Evolutionary conservation across 2,329 filamentous ascomycete species (phyloP).

Genomic region (Curvularia sp.): DNA sequence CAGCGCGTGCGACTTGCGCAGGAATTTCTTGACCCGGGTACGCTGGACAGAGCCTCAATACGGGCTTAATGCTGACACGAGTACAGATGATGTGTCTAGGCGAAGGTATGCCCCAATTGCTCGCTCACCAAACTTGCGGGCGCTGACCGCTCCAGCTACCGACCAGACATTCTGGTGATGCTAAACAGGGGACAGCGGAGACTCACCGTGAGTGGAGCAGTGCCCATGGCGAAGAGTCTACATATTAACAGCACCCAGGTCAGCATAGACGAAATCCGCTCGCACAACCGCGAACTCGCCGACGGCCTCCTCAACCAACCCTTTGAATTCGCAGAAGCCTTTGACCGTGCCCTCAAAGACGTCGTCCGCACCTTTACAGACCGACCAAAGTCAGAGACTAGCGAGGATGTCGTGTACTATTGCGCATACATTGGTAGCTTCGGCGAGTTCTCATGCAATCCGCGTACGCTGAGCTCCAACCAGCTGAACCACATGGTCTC

Average conservation of each 20-base stretch:
- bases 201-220: slow-evolving; percentile 57
- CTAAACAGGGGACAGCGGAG: slow-evolving; percentile 67
- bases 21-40: slow-evolving; percentile 94
- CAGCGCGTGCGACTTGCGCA: slow-evolving; percentile 86
- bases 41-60: slow-evolving; percentile 40
- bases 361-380: slow-evolving; percentile 82
- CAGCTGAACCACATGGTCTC: slow-evolving; percentile 98
- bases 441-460: slow-evolving; percentile 92
- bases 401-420: slow-evolving; percentile 84
- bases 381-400: slow-evolving; percentile 76
- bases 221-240: too few species aligned
- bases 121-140: slow-evolving; percentile 19
- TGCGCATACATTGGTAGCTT: slow-evolving; percentile 98
- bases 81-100: slow-evolving; percentile 62
- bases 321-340: slow-evolving; percentile 87
- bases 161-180: slow-evolving; percentile 84
- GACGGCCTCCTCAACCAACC: slow-evolving; percentile 80
- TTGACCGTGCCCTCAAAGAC: slow-evolving; percentile 88
- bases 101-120: slow-evolving; percentile 56
- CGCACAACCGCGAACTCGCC: slow-evolving; percentile 84
- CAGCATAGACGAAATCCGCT: slow-evolving; percentile 84
- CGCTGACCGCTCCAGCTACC: slow-evolving; percentile 70
- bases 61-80: slow-evolving; percentile 31
- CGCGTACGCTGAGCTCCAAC: slow-evolving; percentile 84
- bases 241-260: slow-evolving; percentile 41